Evolutionary conservation across 2,329 filamentous ascomycete genomes (phyloP), one percentile per base, ranked within the genome.

Genomic region (Cercospora brassicicola): DNA sequence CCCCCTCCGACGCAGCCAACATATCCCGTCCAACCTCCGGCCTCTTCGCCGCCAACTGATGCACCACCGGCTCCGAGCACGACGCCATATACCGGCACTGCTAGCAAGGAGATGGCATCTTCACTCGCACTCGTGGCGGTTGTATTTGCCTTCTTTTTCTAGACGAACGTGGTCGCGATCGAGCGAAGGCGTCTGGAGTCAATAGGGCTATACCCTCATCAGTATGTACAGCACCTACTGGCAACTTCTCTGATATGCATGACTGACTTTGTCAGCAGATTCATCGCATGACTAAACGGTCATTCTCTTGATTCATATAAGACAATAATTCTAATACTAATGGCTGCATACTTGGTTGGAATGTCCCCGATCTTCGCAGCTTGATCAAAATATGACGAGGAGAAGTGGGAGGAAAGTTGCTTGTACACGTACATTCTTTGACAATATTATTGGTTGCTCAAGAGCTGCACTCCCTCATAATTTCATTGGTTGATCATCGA

Each of bases 111-210:
- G 45, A 62, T 57, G 33, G 48, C 51, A 33, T 68, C 66, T 28
- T 56, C 39, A n/a, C 59, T 68, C 13, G 62, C 60, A 6, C 20
- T 65, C 55, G 42, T 68, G 45, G 62, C 66, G 13, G 36, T 65
- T 39, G 62, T 51, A n/a, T 48, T 59, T 53, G 59, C 59, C 26
- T 63, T 66, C 59, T 63, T 68, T 59, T 63, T 63, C 30, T 65
- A 68, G 31, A 30, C 15, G 15, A 26, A 51, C 36, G 26, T 42
- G 18, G 62, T n/a, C 15, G 5, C 18, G 5, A 45, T 18, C 48
- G 48, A 64, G 51, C 62, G 48, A 56, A 64, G 62, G 51, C 51
- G 62, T 64, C 33, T n/a, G 62, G 62, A 56, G 62, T 64, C 59
- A 51, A 51, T 26, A 62, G n/a, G 36, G 28, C 36, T 48, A 62